A percentile compares a stretch with the other conserved stretches of the same genome.
Conservation (phyloP, 441 rosid genomes). For the Corymbia citriodora region DNA sequence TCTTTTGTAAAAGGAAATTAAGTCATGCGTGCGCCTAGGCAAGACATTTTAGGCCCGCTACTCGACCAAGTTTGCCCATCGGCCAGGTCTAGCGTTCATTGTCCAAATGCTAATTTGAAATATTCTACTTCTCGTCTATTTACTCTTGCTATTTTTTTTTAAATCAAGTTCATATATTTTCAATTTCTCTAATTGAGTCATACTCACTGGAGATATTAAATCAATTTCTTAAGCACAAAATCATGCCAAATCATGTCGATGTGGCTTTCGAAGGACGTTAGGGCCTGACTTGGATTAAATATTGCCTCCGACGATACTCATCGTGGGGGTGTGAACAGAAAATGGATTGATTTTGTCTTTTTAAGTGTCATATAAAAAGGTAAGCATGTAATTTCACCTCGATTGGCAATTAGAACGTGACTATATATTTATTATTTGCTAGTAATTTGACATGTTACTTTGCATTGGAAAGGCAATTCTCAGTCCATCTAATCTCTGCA, state of each 20-base stretch:
- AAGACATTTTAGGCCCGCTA: not conserved
- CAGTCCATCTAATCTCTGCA: not conserved
- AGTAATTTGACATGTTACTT: not conserved
- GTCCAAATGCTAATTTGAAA: not conserved
- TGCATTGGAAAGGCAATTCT: not conserved
- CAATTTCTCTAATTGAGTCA: not conserved
- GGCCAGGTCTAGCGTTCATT: not conserved
- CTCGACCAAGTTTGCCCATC: not conserved
- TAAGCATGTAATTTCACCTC: not conserved
- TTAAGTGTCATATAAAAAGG: not conserved
- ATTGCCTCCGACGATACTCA: not conserved
- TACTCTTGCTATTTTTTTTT: not conserved
- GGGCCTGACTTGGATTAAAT: not conserved
- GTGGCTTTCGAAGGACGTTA: accelerated
- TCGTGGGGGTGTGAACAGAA: accelerated
- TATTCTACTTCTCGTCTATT: accelerated
- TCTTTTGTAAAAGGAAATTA: not conserved
- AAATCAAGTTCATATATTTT: not conserved
- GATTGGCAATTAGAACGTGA: not conserved
- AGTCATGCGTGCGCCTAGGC: not conserved
- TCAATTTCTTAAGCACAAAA: not conserved
- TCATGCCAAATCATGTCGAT: not conserved
- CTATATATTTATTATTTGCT: not conserved
- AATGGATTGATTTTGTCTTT: not conserved
- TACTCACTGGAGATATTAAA: not conserved